Base-by-base conservation (phyloP, 768 basidiomycete species). In the Mycena rebaudengoi region DNA sequence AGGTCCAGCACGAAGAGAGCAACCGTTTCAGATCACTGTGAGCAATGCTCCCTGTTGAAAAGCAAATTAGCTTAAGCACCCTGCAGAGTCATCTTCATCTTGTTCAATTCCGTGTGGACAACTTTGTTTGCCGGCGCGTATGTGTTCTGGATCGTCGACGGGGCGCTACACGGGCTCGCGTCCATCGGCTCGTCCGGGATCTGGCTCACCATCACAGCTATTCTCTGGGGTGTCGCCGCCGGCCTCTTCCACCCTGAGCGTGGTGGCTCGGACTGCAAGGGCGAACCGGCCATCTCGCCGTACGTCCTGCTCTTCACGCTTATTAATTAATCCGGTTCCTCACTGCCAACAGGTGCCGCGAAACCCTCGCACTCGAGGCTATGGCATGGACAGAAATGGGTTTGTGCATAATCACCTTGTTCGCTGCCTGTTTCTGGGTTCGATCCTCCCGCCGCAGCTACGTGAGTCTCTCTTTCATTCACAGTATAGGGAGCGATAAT, bases 331-430 rank as follows among this genome's bases (percentile, higher is more conserved):
- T 53, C 21, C 12, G 23, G 44, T 30, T 37, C 1, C 25, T 29
- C 2, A 71, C 78, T n/a, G 67, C 67, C 43, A 64, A 76, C 29
- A 76, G 79, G 60, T 87, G 86, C 70, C 75, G 82, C 54, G 78
- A 85, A 68, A 75, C 75, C 10, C 74, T 84, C 40, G 81, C 83
- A 4, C 78, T 85, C 11, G 83, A 83, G 68, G 83, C 82, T 7
- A 72, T 86, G 21, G 83, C 82, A 26, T 86, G 85, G 86, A 81
- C 83, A 26, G 84, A 86, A 61, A 83, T 86, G 62, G 77, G 74
- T 14, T 72, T 86, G 40, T 85, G 84, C 67, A 37, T 79, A 25
- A 54, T 82, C 52, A 82, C 85, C 2, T 72, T 87, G 0, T 35
- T 78, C 2, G 78, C 82, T 18, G 81, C 86, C 29, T 73, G 79